Base-by-base conservation (phyloP, 257 asterid genomes). In the Scutellaria galericulata region DNA sequence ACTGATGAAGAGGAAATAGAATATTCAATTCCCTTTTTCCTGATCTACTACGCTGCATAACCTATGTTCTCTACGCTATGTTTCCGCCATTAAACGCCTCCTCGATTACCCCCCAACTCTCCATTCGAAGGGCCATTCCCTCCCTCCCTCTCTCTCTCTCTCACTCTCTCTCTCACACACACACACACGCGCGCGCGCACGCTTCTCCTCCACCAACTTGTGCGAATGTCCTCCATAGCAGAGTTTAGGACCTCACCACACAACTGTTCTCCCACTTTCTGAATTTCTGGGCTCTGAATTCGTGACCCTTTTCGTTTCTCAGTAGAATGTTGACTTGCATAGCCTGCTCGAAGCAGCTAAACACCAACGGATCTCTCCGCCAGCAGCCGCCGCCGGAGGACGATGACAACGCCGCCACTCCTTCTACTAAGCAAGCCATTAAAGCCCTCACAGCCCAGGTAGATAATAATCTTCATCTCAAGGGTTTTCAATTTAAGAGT, bases 381-480 rank as follows among this genome's bases (percentile, higher is more conserved):
- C 85, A 83, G 37, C 82, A 83, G 37, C 82, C 74, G n/a, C 86
- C 86, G 12, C 86, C 87, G 18, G 92, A 79, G 37, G 93, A 94
- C 20, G 88, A 89, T 7, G 89, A 75, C 7, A 54, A 64, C 61
- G 86, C 80, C 54, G 79, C 81, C 46, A 83, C 86, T 39, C 90
- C 97, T 15, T 78, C 92, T 60, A 79, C 87, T 6, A 90, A 87
- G 76, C 93, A 82, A 44, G 86, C 97, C 64, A 76, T 91, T 53
- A 94, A 90, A 78, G 77, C 95, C 65, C 86, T 95, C 78, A 88
- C 97, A 6, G 71, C 96, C 47, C 99, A 95, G 86, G 99, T 87
- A 63, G 31, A 41, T 68, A 5, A 61, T 45, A 12, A 1, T 56
- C 15, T 27, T 1, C 37, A 9, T 13, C 24, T 59, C 76, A 20